Evolutionary conservation across 2,329 filamentous ascomycete genomes (phyloP), one percentile per base, ranked within the genome.

Genomic region (Aspergillus alliaceus): DNA sequence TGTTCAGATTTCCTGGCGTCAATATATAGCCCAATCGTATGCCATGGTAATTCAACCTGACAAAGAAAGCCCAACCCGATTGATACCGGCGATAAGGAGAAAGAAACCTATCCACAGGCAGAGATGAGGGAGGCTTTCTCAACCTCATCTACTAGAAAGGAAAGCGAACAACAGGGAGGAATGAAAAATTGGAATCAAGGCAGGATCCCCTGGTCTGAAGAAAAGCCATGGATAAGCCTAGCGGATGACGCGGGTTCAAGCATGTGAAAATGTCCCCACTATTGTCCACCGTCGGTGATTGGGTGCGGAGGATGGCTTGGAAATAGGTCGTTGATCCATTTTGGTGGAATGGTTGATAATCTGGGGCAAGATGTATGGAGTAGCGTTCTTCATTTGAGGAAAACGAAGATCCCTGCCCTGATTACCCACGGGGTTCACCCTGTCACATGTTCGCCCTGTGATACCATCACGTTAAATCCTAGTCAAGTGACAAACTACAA

Each of bases 241-340:
- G 40, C 20, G 22, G 40, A 46, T 14, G 50, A 50, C 53, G 32
- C 29, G 32, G 49, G 5, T 29, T 44, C 31, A 59, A 54, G 62
- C 66, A 69, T 69, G 66, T 66, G 59, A 68, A 60, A 62, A n/a
- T n/a, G 58, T 53, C 58, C 53, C 57, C 58, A 59, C 59, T 34
- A 52, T n/a, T 20, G 22, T 14, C 18, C 24, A 32, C 5, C 34
- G 34, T 2, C 20, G 34, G 50, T 57, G 53, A 56, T 51, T 56
- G 53, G 53, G 24, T n/a, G 40, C n/a, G 18, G 39, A 25, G 15
- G 14, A 20, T 12, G 25, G 22, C 50, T 29, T 14, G 14, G 32
- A 35, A 35, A 24, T 24, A 24, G 32, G 32, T 31, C 14, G 24
- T 20, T 56, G 32, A 51, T 55, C 32, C 24, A 47, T n/a, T n/a